These are phyloP conservation scores for Colletotrichum spinosum DNA, from an alignment of 2,329 filamentous ascomycete genomes.

Conservation along the genomic window DNA sequence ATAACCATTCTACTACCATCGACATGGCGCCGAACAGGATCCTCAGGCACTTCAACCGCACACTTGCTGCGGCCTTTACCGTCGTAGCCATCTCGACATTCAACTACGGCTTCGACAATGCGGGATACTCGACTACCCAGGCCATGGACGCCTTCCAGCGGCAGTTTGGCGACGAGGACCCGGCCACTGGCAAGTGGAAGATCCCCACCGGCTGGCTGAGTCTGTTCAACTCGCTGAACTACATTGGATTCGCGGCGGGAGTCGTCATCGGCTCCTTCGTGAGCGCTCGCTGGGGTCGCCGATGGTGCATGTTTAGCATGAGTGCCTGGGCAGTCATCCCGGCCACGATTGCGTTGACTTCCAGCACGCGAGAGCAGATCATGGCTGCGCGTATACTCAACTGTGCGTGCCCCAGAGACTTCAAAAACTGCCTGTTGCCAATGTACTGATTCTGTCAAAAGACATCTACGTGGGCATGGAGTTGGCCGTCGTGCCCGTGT, in stretches of 20 bases:
- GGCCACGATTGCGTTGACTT: slow-evolving; percentile 49
- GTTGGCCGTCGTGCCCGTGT: slow-evolving; percentile 50
- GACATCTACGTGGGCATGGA: slow-evolving; percentile 55
- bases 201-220: slow-evolving; percentile 48
- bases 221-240: slow-evolving; percentile 50
- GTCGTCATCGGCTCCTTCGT: slow-evolving; percentile 42
- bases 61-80: slow-evolving; percentile 36
- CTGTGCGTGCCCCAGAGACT: slow-evolving; percentile 34
- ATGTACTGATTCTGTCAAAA: neutral
- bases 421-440: neutral
- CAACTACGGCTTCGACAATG: slow-evolving; percentile 55
- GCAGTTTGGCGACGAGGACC: slow-evolving; percentile 47
- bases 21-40: slow-evolving; percentile 25
- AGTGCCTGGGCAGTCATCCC: slow-evolving; percentile 48
- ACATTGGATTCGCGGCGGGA: slow-evolving; percentile 48
- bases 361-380: slow-evolving; percentile 46
- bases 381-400: slow-evolving; percentile 51
- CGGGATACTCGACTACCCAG: slow-evolving; percentile 48
- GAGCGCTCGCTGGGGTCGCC: slow-evolving; percentile 47
- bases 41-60: slow-evolving; percentile 29
- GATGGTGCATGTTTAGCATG: slow-evolving; percentile 52
- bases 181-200: slow-evolving; percentile 38
- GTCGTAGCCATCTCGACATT: slow-evolving; percentile 50
- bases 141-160: slow-evolving; percentile 51
- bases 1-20: too few species aligned